Conservation (phyloP, 2,329 filamentous ascomycete genomes). For the Xylariomycetidae sp. region DNA sequence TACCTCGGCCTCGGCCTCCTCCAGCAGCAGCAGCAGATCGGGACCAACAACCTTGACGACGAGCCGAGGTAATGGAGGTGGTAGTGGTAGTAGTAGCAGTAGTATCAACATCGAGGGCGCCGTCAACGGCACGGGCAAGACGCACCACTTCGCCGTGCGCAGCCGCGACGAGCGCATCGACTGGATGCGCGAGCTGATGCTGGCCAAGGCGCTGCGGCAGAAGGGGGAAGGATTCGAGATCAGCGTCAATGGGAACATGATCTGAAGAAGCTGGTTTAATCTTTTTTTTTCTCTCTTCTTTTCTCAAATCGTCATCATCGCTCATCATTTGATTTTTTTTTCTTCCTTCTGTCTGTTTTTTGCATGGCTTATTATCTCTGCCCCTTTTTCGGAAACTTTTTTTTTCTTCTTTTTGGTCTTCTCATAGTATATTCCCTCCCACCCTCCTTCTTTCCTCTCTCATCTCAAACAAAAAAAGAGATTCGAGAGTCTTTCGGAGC, state of each 20-base stretch:
- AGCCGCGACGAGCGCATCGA: constrained; percentile 86
- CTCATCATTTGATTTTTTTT: constrained; percentile 2
- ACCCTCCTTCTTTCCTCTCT: too few relatives aligned
- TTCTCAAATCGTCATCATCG: constrained; percentile 8
- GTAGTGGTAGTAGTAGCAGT: constrained; percentile 23
- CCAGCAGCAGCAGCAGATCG: too few relatives aligned
- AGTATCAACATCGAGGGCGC: constrained; percentile 15
- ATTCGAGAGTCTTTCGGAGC: too few relatives aligned
- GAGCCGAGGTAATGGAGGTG: constrained; percentile 27
- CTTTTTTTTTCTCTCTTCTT: constrained; percentile 4
- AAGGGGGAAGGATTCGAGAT: constrained; percentile 81
- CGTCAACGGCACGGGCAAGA: constrained; percentile 66
- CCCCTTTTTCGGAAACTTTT: too few relatives aligned
- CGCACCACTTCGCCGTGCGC: constrained; percentile 90
- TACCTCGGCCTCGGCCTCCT: constrained; percentile 29
- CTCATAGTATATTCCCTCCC: too few relatives aligned
- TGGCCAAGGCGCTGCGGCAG: constrained; percentile 80
- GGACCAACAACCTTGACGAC: too few relatives aligned
- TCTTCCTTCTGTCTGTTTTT: constrained; percentile 7
- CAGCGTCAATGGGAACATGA: constrained; percentile 75
- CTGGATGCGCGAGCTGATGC: constrained; percentile 94
- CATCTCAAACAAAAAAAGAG: too few relatives aligned
- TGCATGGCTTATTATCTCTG: too few relatives aligned
- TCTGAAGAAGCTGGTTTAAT: constrained; percentile 35
- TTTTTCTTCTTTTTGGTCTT: too few relatives aligned